Conservation (phyloP, 2,329 filamentous ascomycete genomes). For the Rutstroemia sp. region DNA sequence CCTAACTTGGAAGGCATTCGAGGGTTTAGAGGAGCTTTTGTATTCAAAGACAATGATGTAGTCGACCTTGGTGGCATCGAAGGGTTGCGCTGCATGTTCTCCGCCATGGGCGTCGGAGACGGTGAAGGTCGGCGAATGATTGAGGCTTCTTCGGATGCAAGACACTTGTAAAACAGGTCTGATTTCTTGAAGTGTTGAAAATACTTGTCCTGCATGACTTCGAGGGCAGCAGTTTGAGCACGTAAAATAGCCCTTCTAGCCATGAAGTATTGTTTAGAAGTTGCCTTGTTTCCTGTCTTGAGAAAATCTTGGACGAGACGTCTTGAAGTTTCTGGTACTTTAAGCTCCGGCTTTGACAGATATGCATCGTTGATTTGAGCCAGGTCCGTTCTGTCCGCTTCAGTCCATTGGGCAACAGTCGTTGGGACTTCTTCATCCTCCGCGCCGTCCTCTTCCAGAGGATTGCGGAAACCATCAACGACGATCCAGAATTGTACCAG, state of each 20-base stretch:
- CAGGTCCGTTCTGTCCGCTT: constrained; percentile 79
- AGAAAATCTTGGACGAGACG: constrained; percentile 70
- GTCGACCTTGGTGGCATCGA: constrained; percentile 16
- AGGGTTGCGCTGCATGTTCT: constrained; percentile 30
- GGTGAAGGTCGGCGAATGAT: constrained; percentile 19
- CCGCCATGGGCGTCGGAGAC: constrained; percentile 22
- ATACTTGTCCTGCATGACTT: constrained; percentile 74
- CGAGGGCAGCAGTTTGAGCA: constrained; percentile 75
- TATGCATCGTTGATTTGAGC: constrained; percentile 90
- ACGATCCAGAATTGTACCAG: constrained; percentile 98
- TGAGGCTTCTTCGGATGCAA: constrained; percentile 75
- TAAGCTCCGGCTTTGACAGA: constrained; percentile 72
- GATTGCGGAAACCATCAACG: constrained; percentile 91
- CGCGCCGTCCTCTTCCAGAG: constrained; percentile 76
- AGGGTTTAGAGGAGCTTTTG: constrained; percentile 36
- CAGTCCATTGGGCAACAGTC: constrained; percentile 62
- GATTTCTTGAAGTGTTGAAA: constrained; percentile 86
- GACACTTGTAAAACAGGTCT: constrained; percentile 91
- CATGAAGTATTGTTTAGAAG: constrained; percentile 71
- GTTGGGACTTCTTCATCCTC: constrained; percentile 55
- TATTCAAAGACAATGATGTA: constrained; percentile 30
- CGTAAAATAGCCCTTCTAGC: constrained; percentile 75
- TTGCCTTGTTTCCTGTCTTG: constrained; percentile 66
- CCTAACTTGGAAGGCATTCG: constrained; percentile 41
- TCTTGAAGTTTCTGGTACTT: constrained; percentile 63